Base-by-base conservation (phyloP, 2,329 filamentous ascomycete genomes). In the Apiospora sp. region DNA sequence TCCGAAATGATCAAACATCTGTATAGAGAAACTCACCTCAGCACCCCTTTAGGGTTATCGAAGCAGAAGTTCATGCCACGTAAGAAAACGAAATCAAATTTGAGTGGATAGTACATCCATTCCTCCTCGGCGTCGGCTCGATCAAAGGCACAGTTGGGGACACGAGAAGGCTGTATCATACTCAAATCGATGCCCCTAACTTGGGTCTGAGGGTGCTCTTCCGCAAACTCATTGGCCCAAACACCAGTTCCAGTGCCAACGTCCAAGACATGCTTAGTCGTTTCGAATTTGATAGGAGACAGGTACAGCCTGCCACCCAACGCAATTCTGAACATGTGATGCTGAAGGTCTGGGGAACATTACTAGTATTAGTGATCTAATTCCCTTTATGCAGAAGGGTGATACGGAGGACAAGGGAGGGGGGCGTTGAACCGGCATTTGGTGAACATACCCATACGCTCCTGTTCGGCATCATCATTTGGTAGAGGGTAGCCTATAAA, bases 1-100 rank as follows among this genome's bases (percentile, higher is more conserved):
- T 51, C 7, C 4, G 24, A 7, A 24, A 54, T 0, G 51, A 27
- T 5, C 24, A 7, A 54, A 6, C 13, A 13, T 30, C 13, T 54
- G 13, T 12, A 24, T 7, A 6, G 41, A 12, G 41, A 37, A 34
- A 46, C 67, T 48, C 3, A 46, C 67, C 43, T 19, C 2, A 70
- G 24, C n/a, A 72, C 70, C 4, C 24, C 43, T 6, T 27, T 19
- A 1, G 54, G 54, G 44, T 68, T 43, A n/a, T 73, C 70, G 27
- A 73, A 73, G 13, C 72, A 73, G 14, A 22, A 30, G 16, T 34
- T 58, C 22, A 61, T 58, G 10, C 67, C 46, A 1, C 72, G 70
- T 5, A 73, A 46, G 41, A 68, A 64, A 34, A 73, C 54, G 54
- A 71, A 73, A 34, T 73, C 70, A n/a, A 70, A 71, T 27, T 48